These are phyloP conservation scores for Pholiota conissans DNA, from an alignment of 768 basidiomycete species.

Conservation along the genomic window DNA sequence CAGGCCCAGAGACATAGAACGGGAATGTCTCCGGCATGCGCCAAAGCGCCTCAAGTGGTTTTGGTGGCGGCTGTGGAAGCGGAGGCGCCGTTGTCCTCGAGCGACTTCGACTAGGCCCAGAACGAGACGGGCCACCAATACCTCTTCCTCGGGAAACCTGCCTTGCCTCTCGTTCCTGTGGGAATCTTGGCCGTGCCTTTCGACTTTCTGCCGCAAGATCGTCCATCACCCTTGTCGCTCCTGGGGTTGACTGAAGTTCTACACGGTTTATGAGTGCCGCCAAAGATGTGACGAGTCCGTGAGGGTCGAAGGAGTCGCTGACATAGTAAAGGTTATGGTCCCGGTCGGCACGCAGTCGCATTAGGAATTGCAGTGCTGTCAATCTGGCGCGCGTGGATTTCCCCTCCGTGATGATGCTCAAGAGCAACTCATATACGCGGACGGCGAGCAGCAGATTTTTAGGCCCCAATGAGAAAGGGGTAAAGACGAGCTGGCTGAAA, in stretches of 20 bases:
- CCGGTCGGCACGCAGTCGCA: constrained; percentile 86
- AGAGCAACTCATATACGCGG: constrained; percentile 50
- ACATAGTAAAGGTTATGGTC: constrained; percentile 84
- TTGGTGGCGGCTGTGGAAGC: constrained; percentile 28
- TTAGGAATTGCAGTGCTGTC: constrained; percentile 79
- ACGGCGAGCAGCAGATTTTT: constrained; percentile 53
- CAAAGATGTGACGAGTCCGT: constrained; percentile 57
- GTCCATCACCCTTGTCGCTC: neutral
- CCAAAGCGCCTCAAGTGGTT: constrained; percentile 59
- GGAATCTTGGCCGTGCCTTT: constrained; percentile 45
- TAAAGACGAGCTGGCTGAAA: constrained; percentile 73
- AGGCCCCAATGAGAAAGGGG: constrained; percentile 52
- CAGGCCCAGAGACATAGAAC: constrained; percentile 53
- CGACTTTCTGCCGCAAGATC: constrained; percentile 33
- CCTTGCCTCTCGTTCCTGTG: constrained; percentile 54
- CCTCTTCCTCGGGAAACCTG: constrained; percentile 54
- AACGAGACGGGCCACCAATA: constrained; percentile 38
- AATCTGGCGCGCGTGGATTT: constrained; percentile 64
- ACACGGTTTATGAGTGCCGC: constrained; percentile 63
- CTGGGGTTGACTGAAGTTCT: neutral
- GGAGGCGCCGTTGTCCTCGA: constrained; percentile 49
- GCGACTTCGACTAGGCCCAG: constrained; percentile 57
- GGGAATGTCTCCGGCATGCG: constrained; percentile 63
- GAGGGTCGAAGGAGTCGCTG: constrained; percentile 49
- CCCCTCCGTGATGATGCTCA: constrained; percentile 45